phyloP scores from a whole-genome alignment of 1,139 yeast genomes.

The Saccharomyces pastorianus region DNA sequence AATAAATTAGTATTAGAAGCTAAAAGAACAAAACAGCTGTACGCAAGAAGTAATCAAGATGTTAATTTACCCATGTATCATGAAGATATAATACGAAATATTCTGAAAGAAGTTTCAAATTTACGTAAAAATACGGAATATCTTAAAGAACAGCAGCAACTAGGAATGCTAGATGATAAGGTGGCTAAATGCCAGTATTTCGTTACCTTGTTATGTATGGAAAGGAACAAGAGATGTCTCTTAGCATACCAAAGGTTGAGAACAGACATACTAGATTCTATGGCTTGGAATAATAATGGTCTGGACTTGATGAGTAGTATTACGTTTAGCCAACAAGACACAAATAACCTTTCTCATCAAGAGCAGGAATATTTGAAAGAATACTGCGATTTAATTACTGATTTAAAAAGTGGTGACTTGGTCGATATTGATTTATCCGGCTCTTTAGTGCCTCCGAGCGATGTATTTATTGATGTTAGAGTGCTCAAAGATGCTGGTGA shows the following conservation, averaged over 20 bases:
- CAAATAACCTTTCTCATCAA: conserved; percentile 47
- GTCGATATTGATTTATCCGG: conserved; percentile 87
- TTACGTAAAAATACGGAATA: conserved; percentile 41
- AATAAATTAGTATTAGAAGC: conserved; percentile 79
- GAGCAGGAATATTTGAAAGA: conserved; percentile 74
- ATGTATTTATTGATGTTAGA: conserved; percentile 86
- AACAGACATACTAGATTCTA: conserved; percentile 55
- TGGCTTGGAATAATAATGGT: conserved; percentile 53
- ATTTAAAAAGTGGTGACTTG: conserved; percentile 63
- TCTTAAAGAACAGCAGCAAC: conserved; percentile 26
- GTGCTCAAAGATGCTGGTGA: conserved; percentile 94
- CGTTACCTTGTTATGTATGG: conserved; percentile 73
- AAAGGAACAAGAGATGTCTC: conserved; percentile 81
- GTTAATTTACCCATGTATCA: conserved; percentile 59
- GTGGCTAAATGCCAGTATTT: conserved; percentile 64
- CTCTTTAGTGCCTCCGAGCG: conserved; percentile 79
- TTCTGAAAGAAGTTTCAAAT: conserved; percentile 48
- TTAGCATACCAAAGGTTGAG: conserved; percentile 74
- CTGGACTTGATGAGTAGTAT: conserved; percentile 24
- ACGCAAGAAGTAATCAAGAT: conserved; percentile 13
- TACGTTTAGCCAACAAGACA: conserved; percentile 27
- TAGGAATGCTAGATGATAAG: conserved; percentile 34
- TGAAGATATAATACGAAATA: conserved; percentile 61
- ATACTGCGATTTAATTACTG: conserved; percentile 64
- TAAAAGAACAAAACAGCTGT: conserved; percentile 60